Evolutionary conservation across 495 filamentous ascomycete genomes (phyloP).

Genomic region (Talaromyces wortmannii): DNA sequence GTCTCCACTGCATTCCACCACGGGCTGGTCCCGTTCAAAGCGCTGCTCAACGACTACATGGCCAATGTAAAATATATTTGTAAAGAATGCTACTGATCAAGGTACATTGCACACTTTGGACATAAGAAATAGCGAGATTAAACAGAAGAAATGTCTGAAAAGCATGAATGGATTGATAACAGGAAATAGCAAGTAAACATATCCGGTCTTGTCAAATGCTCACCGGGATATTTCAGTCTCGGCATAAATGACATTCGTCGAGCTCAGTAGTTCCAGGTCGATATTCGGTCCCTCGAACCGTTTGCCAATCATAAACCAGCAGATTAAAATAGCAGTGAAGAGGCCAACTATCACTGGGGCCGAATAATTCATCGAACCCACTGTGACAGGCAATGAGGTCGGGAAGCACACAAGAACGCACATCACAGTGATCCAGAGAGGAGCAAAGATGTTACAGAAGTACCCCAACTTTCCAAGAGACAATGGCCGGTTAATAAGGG

Average conservation of each 20-base stretch:
- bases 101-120: not conserved
- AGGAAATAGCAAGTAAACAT: not conserved
- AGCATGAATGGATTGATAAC: not conserved
- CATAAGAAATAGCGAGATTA: not conserved
- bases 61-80: too few relatives aligned
- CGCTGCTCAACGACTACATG: not conserved
- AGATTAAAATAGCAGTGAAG: constrained; percentile 12
- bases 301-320: constrained; percentile 14
- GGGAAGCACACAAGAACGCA: constrained; percentile 25
- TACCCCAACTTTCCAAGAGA: constrained; percentile 18
- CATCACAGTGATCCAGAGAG: constrained; percentile 19
- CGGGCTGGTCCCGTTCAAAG: not conserved
- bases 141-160: not conserved
- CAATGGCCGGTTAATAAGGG: constrained; percentile 18
- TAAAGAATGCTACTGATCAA: too few relatives aligned
- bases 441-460: constrained; percentile 25
- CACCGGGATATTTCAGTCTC: not conserved
- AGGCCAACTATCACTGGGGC: constrained; percentile 19
- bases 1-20: too few relatives aligned
- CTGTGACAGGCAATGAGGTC: constrained; percentile 15
- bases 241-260: not conserved
- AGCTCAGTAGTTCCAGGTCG: constrained; percentile 14
- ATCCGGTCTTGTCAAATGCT: not conserved
- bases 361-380: constrained; percentile 25
- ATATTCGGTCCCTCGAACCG: constrained; percentile 22